Conservation (phyloP, 176 grass and related monocot species). For the Triticum turgidum region DNA sequence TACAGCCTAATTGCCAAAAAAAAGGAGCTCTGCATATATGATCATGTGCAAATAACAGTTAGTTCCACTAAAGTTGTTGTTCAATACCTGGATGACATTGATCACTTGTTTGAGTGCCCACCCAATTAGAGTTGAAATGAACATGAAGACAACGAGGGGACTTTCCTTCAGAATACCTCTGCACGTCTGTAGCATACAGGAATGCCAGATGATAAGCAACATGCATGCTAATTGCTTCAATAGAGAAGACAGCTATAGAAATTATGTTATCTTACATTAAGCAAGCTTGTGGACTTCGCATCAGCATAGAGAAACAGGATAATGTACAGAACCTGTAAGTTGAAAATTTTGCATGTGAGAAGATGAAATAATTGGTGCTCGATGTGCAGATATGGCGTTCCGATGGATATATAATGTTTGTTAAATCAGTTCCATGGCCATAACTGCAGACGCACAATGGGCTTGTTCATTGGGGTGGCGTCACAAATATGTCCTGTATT, state of each 20-base stretch:
- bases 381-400: not conserved
- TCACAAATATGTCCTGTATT: not conserved
- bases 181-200: conserved; percentile 38
- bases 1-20: not conserved
- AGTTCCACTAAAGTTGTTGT: not conserved
- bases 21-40: not conserved
- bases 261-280: conserved; percentile 55
- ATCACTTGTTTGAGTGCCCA: conserved; percentile 82
- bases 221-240: not conserved
- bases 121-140: conserved; percentile 65
- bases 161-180: conserved; percentile 46
- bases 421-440: not conserved
- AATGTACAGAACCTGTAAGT: conserved; percentile 86
- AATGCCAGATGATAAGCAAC: conserved; percentile 5
- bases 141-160: conserved; percentile 48
- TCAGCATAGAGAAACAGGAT: conserved; percentile 75
- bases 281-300: conserved; percentile 55
- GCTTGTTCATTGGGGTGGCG: not conserved
- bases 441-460: not conserved
- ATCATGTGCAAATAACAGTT: not conserved
- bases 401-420: not conserved
- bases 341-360: not conserved
- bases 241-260: not conserved
- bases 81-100: conserved; percentile 74
- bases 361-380: not conserved